Percentiles rank a stretch among this genome's conserved stretches.
phyloP scores from a whole-genome alignment of 495 filamentous ascomycete species.

The Annulohypoxylon moriforme region DNA sequence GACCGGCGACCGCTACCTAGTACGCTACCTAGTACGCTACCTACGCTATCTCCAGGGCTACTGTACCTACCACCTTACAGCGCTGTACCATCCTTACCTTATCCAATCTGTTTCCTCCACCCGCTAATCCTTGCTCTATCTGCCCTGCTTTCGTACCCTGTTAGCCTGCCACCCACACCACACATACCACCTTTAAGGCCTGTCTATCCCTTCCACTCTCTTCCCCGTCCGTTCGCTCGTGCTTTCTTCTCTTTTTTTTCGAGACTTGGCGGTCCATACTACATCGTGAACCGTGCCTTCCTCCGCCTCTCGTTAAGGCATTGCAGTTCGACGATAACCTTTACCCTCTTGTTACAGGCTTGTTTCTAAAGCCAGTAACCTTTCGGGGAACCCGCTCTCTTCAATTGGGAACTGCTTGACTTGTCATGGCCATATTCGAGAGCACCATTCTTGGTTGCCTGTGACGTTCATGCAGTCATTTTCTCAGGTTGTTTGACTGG shows the following conservation, averaged over 20 bases:
- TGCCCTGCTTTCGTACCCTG: conserved; percentile 44
- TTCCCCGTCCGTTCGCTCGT: conserved; percentile 29
- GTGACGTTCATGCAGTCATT: conserved; percentile 34
- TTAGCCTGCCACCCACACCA: conserved; percentile 34
- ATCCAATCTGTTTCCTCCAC: conserved; percentile 38
- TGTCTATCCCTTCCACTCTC: conserved; percentile 34
- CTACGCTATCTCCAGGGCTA: no score
- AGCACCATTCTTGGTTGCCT: conserved; percentile 35
- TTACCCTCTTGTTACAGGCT: conserved; percentile 21
- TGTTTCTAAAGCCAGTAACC: conserved; percentile 23
- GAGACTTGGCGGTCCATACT: conserved; percentile 31
- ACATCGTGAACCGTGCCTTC: conserved; percentile 42
- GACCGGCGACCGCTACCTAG: conserved; percentile 9
- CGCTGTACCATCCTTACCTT: conserved; percentile 13
- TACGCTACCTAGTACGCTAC: no score
- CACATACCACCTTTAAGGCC: conserved; percentile 42
- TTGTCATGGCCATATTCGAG: conserved; percentile 44
- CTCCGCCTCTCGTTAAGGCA: conserved; percentile 35
- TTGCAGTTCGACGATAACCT: conserved; percentile 27
- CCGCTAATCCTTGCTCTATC: conserved; percentile 39
- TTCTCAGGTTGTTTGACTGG: conserved; percentile 27
- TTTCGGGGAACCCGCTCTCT: neutral
- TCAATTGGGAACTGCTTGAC: conserved; percentile 29
- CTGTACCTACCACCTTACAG: neutral
- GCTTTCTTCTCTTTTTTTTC: conserved; percentile 31